Evolutionary conservation across 345 rosid species (phyloP), one percentile per base, ranked within the genome.

Genomic region (Melaleuca quinquenervia): DNA sequence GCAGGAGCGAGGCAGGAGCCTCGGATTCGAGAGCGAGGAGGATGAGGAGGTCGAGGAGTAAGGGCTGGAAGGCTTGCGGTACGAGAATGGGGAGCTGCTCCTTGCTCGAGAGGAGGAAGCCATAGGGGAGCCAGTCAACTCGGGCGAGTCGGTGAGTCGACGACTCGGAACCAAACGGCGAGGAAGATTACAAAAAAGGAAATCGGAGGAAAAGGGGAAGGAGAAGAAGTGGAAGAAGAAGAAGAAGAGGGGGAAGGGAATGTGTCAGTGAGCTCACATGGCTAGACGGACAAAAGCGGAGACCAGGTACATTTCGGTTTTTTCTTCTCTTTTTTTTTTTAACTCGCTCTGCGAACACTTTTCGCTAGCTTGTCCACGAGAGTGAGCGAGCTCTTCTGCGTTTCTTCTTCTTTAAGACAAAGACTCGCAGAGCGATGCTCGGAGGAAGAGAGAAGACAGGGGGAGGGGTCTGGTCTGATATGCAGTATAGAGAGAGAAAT

Each of bases 191-290:
- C 58, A 52, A 58, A 52, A 49, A 60, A 56, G 60, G 53, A 48
- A 76, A 56, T 21, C 26, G 32, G 82, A 85, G 52, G 82, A 83
- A 86, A 45, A 88, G 90, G n/a, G 10, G 29, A 53, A 51, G 22
- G 49, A 75, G 54, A 52, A 83, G 22, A 51, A 58, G 80, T 74
- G 52, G 94, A 92, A 91, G 83, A 78, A 32, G 86, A 89, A 82
- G 86, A 58, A 70, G 90, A 88, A 88, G 88, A 52, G 56, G 36
- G 83, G 24, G 84, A 76, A 84, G 85, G 76, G 95, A 92, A 91
- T 88, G 92, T 92, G 95, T 93, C 93, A 95, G 96, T 88, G 89
- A 91, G 90, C 92, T 96, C 98, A 96, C 98, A 95, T 97, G 98
- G 94, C 91, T 85, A 85, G 88, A 85, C 82, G 84, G 89, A 84